Base-by-base conservation (phyloP, 164 flowering plant species). In the Stephania cephalantha region DNA sequence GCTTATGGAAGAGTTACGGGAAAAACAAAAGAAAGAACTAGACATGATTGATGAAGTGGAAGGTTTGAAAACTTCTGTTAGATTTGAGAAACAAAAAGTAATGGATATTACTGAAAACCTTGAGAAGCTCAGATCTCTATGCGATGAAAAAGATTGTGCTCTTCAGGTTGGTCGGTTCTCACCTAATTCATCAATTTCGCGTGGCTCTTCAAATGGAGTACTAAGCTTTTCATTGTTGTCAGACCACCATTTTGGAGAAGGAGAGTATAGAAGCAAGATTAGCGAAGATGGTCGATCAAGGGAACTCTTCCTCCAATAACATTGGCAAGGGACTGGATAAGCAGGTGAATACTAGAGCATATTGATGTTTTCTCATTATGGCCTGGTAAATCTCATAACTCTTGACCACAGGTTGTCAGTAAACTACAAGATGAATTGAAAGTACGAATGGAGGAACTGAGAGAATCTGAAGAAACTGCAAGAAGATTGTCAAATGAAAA, bases 401-500 rank as follows among this genome's bases (percentile, higher is more conserved):
- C 53, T 68, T 68, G 45, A 9, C n/a, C 35, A 15, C 76, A 95
- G 95, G 85, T 77, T 46, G 31, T 84, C 68, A 77, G 65, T 31
- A 88, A 86, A 80, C 81, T 88, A 63, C 88, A 88, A 77, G 90
- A 86, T 69, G 92, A 96, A 78, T 80, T 93, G 66, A 92, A 86
- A 83, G 79, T 79, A 44, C 82, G 87, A 11, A 82, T 66, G 17
- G 87, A 86, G 67, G 90, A 92, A 73, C 78, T 94, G 83, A 86
- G 76, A 74, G 82, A 82, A 70, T 86, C 87, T 2, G 87, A 89
- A 82, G 95, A 90, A 79, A 79, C 82, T 31, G 77, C 70, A 1
- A 89, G 84, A 82, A 88, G 80, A 76, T 74, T 93, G 76, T 25
- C 79, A 29, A 87, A 80, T 86, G 99, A 96, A 76, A 91, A 88